Base-by-base conservation (phyloP, 768 basidiomycete genomes). In the Suillus alpinus region DNA sequence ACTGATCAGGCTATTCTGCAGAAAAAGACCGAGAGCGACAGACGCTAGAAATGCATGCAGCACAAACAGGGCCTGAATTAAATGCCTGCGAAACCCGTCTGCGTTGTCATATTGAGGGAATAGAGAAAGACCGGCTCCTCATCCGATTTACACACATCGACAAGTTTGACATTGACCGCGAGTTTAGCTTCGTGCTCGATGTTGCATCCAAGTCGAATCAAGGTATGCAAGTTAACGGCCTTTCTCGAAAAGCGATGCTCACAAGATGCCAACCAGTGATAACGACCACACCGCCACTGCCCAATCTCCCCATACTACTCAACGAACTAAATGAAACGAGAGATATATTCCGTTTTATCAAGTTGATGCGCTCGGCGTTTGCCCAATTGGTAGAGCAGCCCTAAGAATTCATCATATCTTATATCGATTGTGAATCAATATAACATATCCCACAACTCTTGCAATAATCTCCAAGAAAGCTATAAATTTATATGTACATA, bases 171-270 rank as follows among this genome's bases (percentile, higher is more conserved):
- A 77, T 79, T 2, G 78, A 83, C 9, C 78, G 82, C 34, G 91
- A 92, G 64, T 92, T 86, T 60, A 86, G 81, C 60, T 77, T 95
- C 60, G 86, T 93, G 0, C 71, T 95, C n/a, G 91, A 95, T 67
- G 78, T 92, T 20, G 85, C 87, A 3, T 74, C 75, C 26, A 73
- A 78, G 29, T 75, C 75, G 3, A 93, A 91, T 66, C 83, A 83
- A 78, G 90, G 94, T 93, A 49, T 39, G 81, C 66, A 50, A 18
- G 14, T 26, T 1, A 37, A 37, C 37, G 6, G 37, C 40, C 12
- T 59, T 6, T 20, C 43, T 39, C 14, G 39, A 12, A 31, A 40
- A 39, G 26, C 20, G 2, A n/a, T 31, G 8, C 31, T 7, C 16
- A 26, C 18, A 26, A 26, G 8, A 13, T 37, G 53, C 39, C 37